Evolutionary conservation across 1,284 basidiomycete genomes (phyloP).

Genomic region (Phaffia rhodozyma): DNA sequence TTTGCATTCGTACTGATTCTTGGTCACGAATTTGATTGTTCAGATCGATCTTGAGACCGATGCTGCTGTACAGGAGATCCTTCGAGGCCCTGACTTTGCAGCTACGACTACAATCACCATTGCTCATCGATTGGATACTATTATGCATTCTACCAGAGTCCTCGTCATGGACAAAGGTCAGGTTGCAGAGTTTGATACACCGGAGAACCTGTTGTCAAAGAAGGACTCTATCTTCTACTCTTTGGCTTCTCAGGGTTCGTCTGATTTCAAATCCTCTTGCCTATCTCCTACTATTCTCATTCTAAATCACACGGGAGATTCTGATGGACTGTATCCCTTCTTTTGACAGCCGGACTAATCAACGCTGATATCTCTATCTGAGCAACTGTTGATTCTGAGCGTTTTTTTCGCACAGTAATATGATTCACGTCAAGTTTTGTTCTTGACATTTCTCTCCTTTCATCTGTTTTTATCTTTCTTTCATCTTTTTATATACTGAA

Average conservation of each 20-base stretch:
- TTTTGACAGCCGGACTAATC: conserved; percentile 4
- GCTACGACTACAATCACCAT: conserved; percentile 61
- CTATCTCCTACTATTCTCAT: too few relatives aligned
- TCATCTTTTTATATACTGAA: too few relatives aligned
- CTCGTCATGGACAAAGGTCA: conserved; percentile 69
- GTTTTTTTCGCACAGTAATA: too few relatives aligned
- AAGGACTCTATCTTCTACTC: conserved; percentile 34
- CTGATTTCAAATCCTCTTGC: too few relatives aligned
- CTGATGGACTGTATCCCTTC: neutral
- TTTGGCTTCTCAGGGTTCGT: conserved; percentile 29
- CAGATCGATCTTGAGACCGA: conserved; percentile 83
- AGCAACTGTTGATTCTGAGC: too few relatives aligned
- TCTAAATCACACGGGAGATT: too few relatives aligned
- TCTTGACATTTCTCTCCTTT: too few relatives aligned
- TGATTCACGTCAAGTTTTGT: too few relatives aligned
- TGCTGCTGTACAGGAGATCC: conserved; percentile 67
- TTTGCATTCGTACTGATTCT: neutral
- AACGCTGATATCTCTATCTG: neutral
- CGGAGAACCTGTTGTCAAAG: conserved; percentile 48
- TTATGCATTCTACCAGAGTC: conserved; percentile 72
- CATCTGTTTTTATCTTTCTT: too few relatives aligned
- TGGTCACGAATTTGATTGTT: neutral
- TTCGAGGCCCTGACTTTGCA: conserved; percentile 54
- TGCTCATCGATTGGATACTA: conserved; percentile 77
- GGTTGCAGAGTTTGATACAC: conserved; percentile 63